Conservation (phyloP, 805 yeast genomes). For the Komagataella pastoris region DNA sequence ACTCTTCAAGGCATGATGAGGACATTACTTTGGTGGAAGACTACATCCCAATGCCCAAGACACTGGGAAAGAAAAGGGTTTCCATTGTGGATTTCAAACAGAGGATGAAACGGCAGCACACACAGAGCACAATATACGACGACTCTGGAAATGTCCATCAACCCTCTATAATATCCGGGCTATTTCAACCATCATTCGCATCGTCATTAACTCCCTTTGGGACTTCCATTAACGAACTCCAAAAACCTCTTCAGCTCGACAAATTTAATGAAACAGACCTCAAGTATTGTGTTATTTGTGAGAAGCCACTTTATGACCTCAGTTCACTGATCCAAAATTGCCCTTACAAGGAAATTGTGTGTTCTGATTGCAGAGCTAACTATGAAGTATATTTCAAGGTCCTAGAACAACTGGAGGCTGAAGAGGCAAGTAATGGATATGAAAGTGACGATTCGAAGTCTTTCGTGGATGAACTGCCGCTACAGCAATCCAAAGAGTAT, state of each 20-base stretch:
- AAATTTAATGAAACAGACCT: constrained; percentile 22
- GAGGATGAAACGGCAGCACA: constrained; percentile 10
- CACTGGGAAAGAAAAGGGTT: constrained; percentile 8
- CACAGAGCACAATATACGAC: background rate
- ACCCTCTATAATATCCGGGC: constrained; percentile 2
- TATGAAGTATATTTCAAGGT: constrained; percentile 13
- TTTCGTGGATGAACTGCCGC: background rate
- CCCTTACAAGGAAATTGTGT: constrained; percentile 38
- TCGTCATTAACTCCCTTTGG: constrained; percentile 7
- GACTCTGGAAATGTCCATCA: constrained; percentile 3
- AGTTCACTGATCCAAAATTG: constrained; percentile 20
- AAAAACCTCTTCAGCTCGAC: constrained; percentile 9
- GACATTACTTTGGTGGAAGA: constrained; percentile 2
- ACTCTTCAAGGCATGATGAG: background rate
- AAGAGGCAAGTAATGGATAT: constrained; percentile 3
- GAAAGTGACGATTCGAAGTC: background rate
- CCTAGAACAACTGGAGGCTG: constrained; percentile 4
- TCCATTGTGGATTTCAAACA: constrained; percentile 21
- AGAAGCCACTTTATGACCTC: constrained; percentile 53
- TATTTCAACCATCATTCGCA: constrained; percentile 5
- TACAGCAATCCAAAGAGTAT: background rate
- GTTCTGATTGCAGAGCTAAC: constrained; percentile 44
- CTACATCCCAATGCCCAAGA: constrained; percentile 1
- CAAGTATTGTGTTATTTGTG: constrained; percentile 55
- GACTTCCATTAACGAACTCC: constrained; percentile 13